These are phyloP conservation scores for Aspergillus diversus DNA, from an alignment of 495 filamentous ascomycete species.

Conservation along the genomic window DNA sequence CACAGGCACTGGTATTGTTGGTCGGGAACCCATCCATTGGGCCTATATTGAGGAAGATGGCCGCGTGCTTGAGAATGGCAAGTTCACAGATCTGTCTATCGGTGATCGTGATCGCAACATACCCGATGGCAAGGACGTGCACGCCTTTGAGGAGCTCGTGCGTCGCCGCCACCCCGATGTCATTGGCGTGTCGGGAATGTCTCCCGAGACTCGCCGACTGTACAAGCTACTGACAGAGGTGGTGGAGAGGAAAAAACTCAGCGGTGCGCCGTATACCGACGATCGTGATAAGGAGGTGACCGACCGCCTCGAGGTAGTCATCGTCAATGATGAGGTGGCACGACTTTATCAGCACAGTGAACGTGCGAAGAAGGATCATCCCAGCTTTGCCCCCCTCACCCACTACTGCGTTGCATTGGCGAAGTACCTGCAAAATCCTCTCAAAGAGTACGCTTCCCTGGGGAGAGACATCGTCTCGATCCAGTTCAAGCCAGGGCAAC, in stretches of 20 bases:
- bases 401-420: conserved; percentile 89
- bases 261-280: conserved; percentile 73
- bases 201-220: conserved; percentile 81
- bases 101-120: conserved; percentile 69
- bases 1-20: conserved; percentile 72
- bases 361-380: conserved; percentile 80
- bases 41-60: conserved; percentile 93
- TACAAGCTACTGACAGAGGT: conserved; percentile 77
- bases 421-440: conserved; percentile 87
- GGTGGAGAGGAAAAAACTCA: conserved; percentile 72
- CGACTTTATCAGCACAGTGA: conserved; percentile 89
- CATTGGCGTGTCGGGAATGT: conserved; percentile 86
- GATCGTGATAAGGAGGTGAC: conserved; percentile 59
- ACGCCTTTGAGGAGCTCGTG: conserved; percentile 72
- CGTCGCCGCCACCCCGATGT: conserved; percentile 83
- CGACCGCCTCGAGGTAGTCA: conserved; percentile 80
- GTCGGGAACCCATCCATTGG: conserved; percentile 82
- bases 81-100: conserved; percentile 73
- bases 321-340: conserved; percentile 95
- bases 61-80: conserved; percentile 82
- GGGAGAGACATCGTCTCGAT: conserved; percentile 86
- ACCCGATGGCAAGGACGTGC: conserved; percentile 62
- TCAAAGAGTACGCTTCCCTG: conserved; percentile 93
- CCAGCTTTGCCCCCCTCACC: conserved; percentile 71
- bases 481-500: conserved; percentile 85